Conservation (phyloP, 2,329 filamentous ascomycete species). For the Rutstroemia sydowiana region DNA sequence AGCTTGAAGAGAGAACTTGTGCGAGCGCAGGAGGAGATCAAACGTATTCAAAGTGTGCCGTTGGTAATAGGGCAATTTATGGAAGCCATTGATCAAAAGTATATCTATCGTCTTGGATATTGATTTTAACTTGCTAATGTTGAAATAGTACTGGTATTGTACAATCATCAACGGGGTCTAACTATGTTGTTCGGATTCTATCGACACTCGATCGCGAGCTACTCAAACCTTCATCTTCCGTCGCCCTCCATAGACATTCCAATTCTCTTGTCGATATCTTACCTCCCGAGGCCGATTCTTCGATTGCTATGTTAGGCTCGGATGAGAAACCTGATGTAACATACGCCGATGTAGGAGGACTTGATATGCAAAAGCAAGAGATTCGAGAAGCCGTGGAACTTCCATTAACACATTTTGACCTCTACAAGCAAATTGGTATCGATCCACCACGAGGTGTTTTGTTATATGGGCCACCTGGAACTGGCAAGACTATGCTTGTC, state of each 20-base stretch:
- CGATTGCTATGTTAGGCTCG: conserved; percentile 93
- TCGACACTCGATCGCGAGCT: conserved; percentile 97
- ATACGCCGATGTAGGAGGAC: conserved; percentile 92
- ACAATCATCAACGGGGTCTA: conserved; percentile 94
- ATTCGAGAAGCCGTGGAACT: conserved; percentile 97
- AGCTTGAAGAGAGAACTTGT: conserved; percentile 96
- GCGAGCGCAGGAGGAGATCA: conserved; percentile 97
- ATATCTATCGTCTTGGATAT: conserved; percentile 30
- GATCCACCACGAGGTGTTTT: conserved; percentile 94
- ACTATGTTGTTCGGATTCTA: conserved; percentile 97
- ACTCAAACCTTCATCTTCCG: conserved; percentile 94
- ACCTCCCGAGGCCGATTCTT: conserved; percentile 96
- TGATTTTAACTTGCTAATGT: conserved; percentile 15
- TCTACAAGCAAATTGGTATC: conserved; percentile 99
- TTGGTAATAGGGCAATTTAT: conserved; percentile 99
- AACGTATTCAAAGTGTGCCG: conserved; percentile 96
- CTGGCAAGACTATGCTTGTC: conserved; percentile 94
- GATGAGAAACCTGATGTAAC: conserved; percentile 98
- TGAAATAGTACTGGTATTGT: conserved; percentile 81
- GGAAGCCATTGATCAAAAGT: conserved; percentile 99
- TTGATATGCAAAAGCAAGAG: conserved; percentile 99
- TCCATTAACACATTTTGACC: conserved; percentile 92
- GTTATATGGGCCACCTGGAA: conserved; percentile 91
- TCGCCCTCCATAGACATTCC: conserved; percentile 94
- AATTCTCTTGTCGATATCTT: conserved; percentile 98